These are phyloP conservation scores for Hordeum vulgare DNA, from an alignment of 176 grass and related monocot species.

Conservation along the genomic window MorexV3_pseudomolecules_assembly NC_058521.1:531103848-531104347, in stretches of 20 bases:
- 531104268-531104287: slow-evolving; percentile 19
- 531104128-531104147: slow-evolving; percentile 26
- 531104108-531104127: slow-evolving; percentile 77
- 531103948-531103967: slow-evolving; percentile 2
- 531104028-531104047: slow-evolving; percentile 90
- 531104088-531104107: slow-evolving; percentile 45
- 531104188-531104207: not conserved
- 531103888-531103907: slow-evolving; percentile 61
- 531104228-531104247: not conserved
- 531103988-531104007: slow-evolving; percentile 17
- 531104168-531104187: not conserved
- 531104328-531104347: slow-evolving; percentile 44
- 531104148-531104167: slow-evolving; percentile 16
- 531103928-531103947: too few species aligned
- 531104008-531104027: slow-evolving; percentile 76
- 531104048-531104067: slow-evolving; percentile 47
- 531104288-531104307: slow-evolving; percentile 84
- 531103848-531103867: slow-evolving; percentile 53
- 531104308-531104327: slow-evolving; percentile 42
- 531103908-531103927: slow-evolving; percentile 16
- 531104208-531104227: not conserved
- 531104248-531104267: not conserved
- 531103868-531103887: slow-evolving; percentile 59
- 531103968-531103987: not conserved
- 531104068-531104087: slow-evolving; percentile 71